These are phyloP conservation scores for Glarea lozoyensis DNA, from an alignment of 495 filamentous ascomycete genomes.

Conservation along the genomic window DNA sequence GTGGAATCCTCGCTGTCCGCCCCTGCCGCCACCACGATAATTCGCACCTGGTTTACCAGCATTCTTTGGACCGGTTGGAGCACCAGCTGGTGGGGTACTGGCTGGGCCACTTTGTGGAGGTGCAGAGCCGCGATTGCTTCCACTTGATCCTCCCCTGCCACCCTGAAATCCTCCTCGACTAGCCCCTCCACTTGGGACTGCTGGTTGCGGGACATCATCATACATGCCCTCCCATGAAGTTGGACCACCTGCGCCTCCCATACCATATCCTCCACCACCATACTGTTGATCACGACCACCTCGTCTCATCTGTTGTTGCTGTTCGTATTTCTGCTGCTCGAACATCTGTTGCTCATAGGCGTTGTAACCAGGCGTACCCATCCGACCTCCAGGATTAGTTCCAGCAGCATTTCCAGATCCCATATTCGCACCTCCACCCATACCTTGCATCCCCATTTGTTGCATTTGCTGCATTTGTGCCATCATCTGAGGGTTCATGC, in stretches of 20 bases:
- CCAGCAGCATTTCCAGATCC: constrained; percentile 18
- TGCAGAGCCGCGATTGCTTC: constrained; percentile 21
- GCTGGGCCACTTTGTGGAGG: constrained; percentile 27
- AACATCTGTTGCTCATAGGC: constrained; percentile 72
- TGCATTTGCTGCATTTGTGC: constrained; percentile 84
- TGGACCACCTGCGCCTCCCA: constrained; percentile 23
- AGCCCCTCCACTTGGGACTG: constrained; percentile 45
- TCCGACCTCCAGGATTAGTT: constrained; percentile 20
- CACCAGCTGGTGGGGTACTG: constrained; percentile 78
- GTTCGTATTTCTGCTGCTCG: constrained; percentile 82
- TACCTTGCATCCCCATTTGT: constrained; percentile 46
- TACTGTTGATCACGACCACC: constrained; percentile 19
- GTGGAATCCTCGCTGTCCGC: constrained; percentile 66
- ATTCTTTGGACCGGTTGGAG: constrained; percentile 94
- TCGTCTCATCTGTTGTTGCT: constrained; percentile 56
- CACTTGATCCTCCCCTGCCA: constrained; percentile 26
- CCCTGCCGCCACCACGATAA: constrained; percentile 88
- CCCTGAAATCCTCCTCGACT: constrained; percentile 43
- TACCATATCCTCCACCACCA: constrained; percentile 21
- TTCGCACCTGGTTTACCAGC: constrained; percentile 89
- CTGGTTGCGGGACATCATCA: constrained; percentile 89
- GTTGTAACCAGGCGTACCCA: constrained; percentile 49
- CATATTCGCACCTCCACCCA: constrained; percentile 24
- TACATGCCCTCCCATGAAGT: constrained; percentile 99
- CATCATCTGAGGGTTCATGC: constrained; percentile 53